These are phyloP conservation scores for Trichoderma atrobrunneum DNA, from an alignment of 2,329 filamentous ascomycete genomes.

Conservation along the genomic window DNA sequence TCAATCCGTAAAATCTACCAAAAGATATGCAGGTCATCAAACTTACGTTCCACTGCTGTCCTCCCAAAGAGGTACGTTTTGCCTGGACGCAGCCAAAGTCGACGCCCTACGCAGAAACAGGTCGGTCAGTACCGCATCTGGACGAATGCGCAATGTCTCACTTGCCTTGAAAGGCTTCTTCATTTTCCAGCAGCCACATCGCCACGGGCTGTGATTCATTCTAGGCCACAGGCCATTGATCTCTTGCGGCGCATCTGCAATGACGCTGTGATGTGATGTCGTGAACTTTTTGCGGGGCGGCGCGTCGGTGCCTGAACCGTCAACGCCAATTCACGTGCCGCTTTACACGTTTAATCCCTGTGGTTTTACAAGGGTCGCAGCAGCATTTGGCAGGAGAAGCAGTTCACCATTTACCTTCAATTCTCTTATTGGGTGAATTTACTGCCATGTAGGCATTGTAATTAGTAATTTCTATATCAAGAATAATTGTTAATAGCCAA, in stretches of 20 bases:
- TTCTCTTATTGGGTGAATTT: not conserved
- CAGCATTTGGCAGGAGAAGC: not conserved
- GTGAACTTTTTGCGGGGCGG: slow-evolving; percentile 20
- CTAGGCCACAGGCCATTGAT: slow-evolving; percentile 1
- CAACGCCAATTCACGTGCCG: slow-evolving; percentile 29
- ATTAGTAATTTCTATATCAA: not conserved
- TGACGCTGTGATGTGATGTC: slow-evolving; percentile 16
- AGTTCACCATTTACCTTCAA: not conserved
- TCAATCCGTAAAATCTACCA: not conserved
- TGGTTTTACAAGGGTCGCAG: not conserved
- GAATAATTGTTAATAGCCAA: not conserved
- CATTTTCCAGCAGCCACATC: slow-evolving; percentile 66
- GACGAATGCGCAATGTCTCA: not conserved
- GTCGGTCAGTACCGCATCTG: slow-evolving; percentile 3
- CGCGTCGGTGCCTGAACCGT: slow-evolving; percentile 3
- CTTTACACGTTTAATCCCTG: not conserved
- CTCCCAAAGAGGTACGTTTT: slow-evolving; percentile 84
- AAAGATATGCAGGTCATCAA: not conserved
- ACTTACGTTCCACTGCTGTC: slow-evolving; percentile 62
- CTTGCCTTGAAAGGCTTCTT: slow-evolving; percentile 50
- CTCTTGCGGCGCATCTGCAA: not conserved
- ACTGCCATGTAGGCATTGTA: not conserved
- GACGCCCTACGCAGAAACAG: slow-evolving; percentile 36
- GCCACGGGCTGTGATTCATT: slow-evolving; percentile 14
- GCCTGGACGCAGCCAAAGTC: slow-evolving; percentile 81